Conservation (phyloP, 208 protist species). For the Acanthamoeba lenticulata region DNA sequence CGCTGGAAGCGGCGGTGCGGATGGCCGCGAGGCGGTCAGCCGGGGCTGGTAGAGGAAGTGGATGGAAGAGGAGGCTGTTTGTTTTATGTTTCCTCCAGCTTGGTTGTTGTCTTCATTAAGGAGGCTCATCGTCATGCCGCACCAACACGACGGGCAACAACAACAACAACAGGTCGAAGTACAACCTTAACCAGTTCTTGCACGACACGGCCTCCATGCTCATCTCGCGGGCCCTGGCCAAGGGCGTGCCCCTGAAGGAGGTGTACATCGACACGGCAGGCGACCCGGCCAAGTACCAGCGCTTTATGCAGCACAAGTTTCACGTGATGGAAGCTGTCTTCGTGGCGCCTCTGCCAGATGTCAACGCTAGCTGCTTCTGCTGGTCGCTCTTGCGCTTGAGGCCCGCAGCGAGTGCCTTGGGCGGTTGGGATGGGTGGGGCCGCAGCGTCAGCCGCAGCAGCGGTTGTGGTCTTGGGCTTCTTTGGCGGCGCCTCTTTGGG, state of each 20-base stretch:
- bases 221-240: conserved; percentile 73
- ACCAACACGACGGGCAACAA: too few relatives aligned
- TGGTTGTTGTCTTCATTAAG: too few relatives aligned
- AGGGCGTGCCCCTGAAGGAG: conserved; percentile 79
- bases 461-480: conserved; percentile 16
- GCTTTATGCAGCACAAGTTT: conserved; percentile 76
- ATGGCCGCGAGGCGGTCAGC: too few relatives aligned
- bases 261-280: conserved; percentile 89
- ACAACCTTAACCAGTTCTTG: conserved; percentile 86
- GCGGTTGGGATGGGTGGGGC: not conserved
- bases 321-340: too few relatives aligned
- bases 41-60: too few relatives aligned
- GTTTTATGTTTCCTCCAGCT: too few relatives aligned
- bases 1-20: too few relatives aligned
- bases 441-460: not conserved
- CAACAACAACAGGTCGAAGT: conserved; percentile 80
- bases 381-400: conserved; percentile 13
- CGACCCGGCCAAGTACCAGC: conserved; percentile 78
- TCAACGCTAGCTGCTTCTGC: too few relatives aligned
- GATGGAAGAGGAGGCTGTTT: too few relatives aligned
- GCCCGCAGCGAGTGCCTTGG: not conserved
- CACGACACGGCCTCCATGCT: conserved; percentile 84
- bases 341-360: too few relatives aligned
- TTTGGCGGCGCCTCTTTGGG: too few relatives aligned
- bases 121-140: too few relatives aligned